Conservation (phyloP, 1,139 yeast genomes). For the Neolecta irregularis region DNA sequence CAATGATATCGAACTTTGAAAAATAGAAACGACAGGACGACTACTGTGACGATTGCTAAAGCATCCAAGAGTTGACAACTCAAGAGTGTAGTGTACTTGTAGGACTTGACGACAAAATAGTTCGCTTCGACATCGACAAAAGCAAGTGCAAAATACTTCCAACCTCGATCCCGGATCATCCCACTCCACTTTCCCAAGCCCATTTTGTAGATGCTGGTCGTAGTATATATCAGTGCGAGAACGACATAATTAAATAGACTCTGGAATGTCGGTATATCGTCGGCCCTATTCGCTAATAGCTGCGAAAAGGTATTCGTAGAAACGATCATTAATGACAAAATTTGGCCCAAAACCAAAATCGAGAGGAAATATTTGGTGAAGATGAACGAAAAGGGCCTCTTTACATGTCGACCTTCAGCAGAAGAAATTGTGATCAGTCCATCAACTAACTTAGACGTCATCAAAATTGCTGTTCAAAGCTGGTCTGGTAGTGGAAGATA, state of each 20-base stretch:
- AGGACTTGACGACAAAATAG: conserved; percentile 20
- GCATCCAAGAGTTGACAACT: conserved; percentile 31
- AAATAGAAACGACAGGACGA: conserved; percentile 27
- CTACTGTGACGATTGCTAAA: conserved; percentile 32
- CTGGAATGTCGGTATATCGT: conserved; percentile 32
- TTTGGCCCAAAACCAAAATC: conserved; percentile 29
- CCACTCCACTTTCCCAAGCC: conserved; percentile 26
- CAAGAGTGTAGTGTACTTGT: conserved; percentile 29
- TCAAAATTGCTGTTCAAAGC: too few species aligned
- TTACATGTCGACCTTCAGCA: too few species aligned
- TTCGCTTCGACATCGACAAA: conserved; percentile 32
- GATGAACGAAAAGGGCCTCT: too few species aligned
- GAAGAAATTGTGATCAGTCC: too few species aligned
- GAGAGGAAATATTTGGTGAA: conserved; percentile 27
- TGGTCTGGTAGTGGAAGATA: too few species aligned
- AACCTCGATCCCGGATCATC: conserved; percentile 24
- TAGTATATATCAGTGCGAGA: conserved; percentile 26
- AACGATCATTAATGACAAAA: conserved; percentile 28
- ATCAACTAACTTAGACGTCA: too few species aligned
- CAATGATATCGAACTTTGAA: conserved; percentile 32
- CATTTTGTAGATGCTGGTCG: conserved; percentile 26
- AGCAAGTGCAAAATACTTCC: conserved; percentile 31
- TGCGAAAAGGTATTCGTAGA: conserved; percentile 32
- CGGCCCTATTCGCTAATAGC: conserved; percentile 25
- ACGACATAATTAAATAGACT: conserved; percentile 28